Conservation (phyloP, 2,329 filamentous ascomycete species). For the Drechslerella dactyloides region DNA sequence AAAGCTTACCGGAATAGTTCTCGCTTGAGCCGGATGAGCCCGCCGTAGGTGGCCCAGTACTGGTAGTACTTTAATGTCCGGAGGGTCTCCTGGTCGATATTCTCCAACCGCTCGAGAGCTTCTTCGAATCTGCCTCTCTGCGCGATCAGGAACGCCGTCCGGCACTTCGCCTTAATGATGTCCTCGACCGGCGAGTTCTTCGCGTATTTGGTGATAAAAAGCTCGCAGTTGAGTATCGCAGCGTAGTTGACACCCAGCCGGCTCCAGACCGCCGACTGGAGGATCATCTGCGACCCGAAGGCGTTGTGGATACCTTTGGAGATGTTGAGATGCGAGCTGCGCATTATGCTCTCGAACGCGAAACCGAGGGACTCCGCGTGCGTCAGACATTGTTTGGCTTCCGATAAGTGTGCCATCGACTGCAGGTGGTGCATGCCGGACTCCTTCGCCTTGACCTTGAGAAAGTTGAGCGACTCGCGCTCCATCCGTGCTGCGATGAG, state of each 20-base stretch:
- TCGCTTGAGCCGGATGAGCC: conserved; percentile 69
- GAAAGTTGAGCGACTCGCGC: conserved; percentile 79
- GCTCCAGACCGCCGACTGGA: conserved; percentile 76
- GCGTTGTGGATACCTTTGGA: conserved; percentile 75
- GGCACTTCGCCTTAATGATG: conserved; percentile 68
- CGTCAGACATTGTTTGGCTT: conserved; percentile 76
- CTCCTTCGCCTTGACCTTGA: conserved; percentile 85
- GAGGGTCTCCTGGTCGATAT: conserved; percentile 67
- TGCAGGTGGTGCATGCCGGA: conserved; percentile 83
- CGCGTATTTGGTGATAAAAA: conserved; percentile 76
- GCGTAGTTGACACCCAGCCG: conserved; percentile 70
- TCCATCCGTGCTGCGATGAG: conserved; percentile 77
- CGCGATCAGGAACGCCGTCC: conserved; percentile 64
- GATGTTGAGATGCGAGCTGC: conserved; percentile 81
- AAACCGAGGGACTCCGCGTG: conserved; percentile 62
- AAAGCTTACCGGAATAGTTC: conserved; percentile 64
- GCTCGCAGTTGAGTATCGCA: conserved; percentile 70
- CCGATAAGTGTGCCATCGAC: conserved; percentile 81
- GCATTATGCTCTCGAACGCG: conserved; percentile 78
- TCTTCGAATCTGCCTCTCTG: conserved; percentile 70
- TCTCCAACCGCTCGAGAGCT: conserved; percentile 68
- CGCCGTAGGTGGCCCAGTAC: conserved; percentile 71
- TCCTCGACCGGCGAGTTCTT: conserved; percentile 75
- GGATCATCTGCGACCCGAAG: conserved; percentile 74
- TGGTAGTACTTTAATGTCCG: conserved; percentile 80